Evolutionary conservation across 2,329 filamentous ascomycete genomes (phyloP), one percentile per base, ranked within the genome.

Genomic region (Exophiala lecanii-corni): DNA sequence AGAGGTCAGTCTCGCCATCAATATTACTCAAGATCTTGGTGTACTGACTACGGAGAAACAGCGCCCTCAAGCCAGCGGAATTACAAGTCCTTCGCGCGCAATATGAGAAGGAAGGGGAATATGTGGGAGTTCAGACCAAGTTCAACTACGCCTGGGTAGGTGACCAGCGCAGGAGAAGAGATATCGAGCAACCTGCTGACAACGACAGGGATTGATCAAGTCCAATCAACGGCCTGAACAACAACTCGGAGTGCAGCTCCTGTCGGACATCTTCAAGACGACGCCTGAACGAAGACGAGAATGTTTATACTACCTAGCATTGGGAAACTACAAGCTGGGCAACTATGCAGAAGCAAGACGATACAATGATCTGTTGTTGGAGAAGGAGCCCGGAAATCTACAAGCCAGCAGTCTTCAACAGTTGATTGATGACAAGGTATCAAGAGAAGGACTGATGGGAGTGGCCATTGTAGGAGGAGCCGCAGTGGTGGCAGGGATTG

Each of bases 131-230:
- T 30, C 92, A 98, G 68, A 98, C 92, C 50, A 97, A 97, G 65
- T 98, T 98, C 79, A 98, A 98, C 80, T 97, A 91, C 67, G 91
- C 92, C 62, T 98, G 92, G 92, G 89, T 94, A 79, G 44, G 73
- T 56, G 15, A 17, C 12, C 25, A 25, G 9, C 32, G 7, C 12
- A 17, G 2, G 12, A 23, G 12, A 2, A 18, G 3, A 9, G 17
- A 15, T 16, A 13, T 21, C 32, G 30, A 36, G 20, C 7, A 17
- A n/a, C 23, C 23, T 20, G 39, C 41, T 39, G 25, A 38, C 9
- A 19, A 12, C 36, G 9, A 21, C 51, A 94, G 89, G 92, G 92
- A 55, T 78, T 98, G 55, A 95, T 98, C 59, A 98, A 97, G 74
- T 96, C 91, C 50, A 82, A 80, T 63, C 70, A 75, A 39, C 86